Evolutionary conservation across 2,329 filamentous ascomycete genomes (phyloP), one percentile per base, ranked within the genome.

Genomic region (Zymoseptoria tritici): DNA sequence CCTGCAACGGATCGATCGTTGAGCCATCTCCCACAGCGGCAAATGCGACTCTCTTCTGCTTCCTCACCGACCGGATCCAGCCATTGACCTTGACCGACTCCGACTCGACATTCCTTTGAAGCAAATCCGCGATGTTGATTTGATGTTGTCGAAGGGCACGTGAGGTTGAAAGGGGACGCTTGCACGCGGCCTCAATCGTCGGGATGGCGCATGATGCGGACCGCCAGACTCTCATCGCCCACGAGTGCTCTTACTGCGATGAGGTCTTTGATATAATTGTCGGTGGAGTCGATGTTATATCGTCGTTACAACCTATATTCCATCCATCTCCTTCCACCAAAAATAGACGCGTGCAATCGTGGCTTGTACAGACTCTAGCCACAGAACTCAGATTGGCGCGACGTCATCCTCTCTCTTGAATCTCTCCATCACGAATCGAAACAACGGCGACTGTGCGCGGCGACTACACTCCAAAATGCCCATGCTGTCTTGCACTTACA

Each of bases 1-100:
- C 90, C 77, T 99, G 94, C 58, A 97, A 74, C 26, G 90, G 80
- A 62, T 86, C 80, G 66, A 90, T 79, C 50, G 89, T 91, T 11
- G 91, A 95, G 52, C 94, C 94, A 79, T 99, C 94, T 9, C 88
- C 87, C 56, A 97, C 80, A 61, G 91, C 84, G 56, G 92, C 87
- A 76, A 99, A 97, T 4, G 88, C 86, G 61, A 88, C 81, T 21
- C 83, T 83, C 73, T 97, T 96, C 79, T 95, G 91, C 73, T 90
- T 89, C 63, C 93, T 84, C 61, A 96, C 86, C 3, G 90, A 93
- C 64, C 90, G 85, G 58, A 97, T 82, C 77, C 88, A 93, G 62
- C 92, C 93, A 72, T 88, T 83, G 67, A 96, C 79, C 21, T 67
- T 59, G 49, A 73, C 65, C 29, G 67, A 56, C 6, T 68, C 76